These are phyloP conservation scores for Suillus sp. DNA, from an alignment of 768 basidiomycete species.

Conservation along the genomic window DNA sequence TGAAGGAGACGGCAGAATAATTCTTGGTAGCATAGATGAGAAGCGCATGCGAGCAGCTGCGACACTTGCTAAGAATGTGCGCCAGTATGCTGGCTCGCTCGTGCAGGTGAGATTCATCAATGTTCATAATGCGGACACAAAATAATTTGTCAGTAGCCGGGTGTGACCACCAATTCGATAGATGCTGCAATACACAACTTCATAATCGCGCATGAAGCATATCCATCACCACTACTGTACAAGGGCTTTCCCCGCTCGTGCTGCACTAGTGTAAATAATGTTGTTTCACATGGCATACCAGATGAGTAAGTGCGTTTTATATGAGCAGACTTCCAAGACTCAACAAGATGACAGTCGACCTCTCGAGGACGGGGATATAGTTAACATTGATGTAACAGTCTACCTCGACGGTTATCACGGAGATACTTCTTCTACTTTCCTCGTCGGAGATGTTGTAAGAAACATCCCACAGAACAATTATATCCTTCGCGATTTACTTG, in stretches of 20 bases:
- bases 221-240: conserved; percentile 86
- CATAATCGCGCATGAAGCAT: conserved; percentile 68
- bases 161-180: conserved; percentile 73
- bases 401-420: conserved; percentile 87
- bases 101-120: conserved; percentile 44
- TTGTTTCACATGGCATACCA: conserved; percentile 87
- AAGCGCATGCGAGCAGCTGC: conserved; percentile 53
- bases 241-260: conserved; percentile 52
- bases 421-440: conserved; percentile 84
- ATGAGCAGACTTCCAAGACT: conserved; percentile 2
- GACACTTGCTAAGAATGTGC: conserved; percentile 54
- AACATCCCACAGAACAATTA: background rate
- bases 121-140: background rate
- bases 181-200: conserved; percentile 74
- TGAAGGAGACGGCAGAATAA: conserved; percentile 40
- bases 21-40: conserved; percentile 58
- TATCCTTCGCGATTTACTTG: background rate
- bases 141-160: conserved; percentile 46
- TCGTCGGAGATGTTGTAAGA: conserved; percentile 76
- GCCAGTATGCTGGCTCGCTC: conserved; percentile 54
- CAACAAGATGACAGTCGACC: conserved; percentile 60
- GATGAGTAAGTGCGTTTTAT: conserved; percentile 63
- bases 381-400: conserved; percentile 88
- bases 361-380: conserved; percentile 79
- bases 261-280: conserved; percentile 80